phyloP scores from a whole-genome alignment of 805 yeast species.

The Nakazawaea sp. region DNA sequence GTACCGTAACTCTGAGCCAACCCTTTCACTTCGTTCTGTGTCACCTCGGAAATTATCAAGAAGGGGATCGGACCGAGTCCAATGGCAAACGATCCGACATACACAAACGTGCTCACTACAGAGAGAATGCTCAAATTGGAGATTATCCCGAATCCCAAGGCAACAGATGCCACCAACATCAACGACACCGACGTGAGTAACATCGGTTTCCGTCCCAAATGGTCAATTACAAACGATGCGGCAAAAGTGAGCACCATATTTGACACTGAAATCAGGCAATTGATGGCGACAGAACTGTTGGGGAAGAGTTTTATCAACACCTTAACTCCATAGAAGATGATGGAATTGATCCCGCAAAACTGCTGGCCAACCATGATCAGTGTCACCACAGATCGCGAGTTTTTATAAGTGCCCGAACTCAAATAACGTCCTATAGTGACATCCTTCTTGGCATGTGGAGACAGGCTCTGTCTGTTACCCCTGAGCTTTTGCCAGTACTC shows the following conservation, averaged over 20 bases:
- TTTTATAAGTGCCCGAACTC: slow-evolving; percentile 40
- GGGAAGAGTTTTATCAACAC: slow-evolving; percentile 73
- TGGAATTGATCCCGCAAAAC: slow-evolving; percentile 87
- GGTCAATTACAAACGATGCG: slow-evolving; percentile 73
- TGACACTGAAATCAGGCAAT: slow-evolving; percentile 67
- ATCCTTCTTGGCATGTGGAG: no score
- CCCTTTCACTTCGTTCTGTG: slow-evolving; percentile 72
- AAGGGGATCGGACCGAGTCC: slow-evolving; percentile 98
- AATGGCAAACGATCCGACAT: slow-evolving; percentile 61
- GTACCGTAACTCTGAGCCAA: slow-evolving; percentile 93
- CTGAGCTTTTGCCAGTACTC: slow-evolving; percentile 23
- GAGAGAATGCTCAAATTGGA: slow-evolving; percentile 39
- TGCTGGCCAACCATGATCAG: slow-evolving; percentile 81
- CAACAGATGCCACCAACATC: slow-evolving; percentile 60
- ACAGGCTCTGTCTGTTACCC: slow-evolving; percentile 12
- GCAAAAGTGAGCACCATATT: slow-evolving; percentile 70
- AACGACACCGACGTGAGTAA: slow-evolving; percentile 56
- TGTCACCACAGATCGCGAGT: slow-evolving; percentile 60
- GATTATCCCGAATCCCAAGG: slow-evolving; percentile 63
- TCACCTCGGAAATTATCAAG: slow-evolving; percentile 79
- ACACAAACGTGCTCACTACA: slow-evolving; percentile 58
- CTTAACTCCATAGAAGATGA: slow-evolving; percentile 88
- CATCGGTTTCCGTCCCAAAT: slow-evolving; percentile 67
- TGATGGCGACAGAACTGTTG: slow-evolving; percentile 58
- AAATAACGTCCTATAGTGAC: slow-evolving; percentile 38